Conservation (phyloP, 768 basidiomycete genomes). For the Naganishia vishniacii region DNA sequence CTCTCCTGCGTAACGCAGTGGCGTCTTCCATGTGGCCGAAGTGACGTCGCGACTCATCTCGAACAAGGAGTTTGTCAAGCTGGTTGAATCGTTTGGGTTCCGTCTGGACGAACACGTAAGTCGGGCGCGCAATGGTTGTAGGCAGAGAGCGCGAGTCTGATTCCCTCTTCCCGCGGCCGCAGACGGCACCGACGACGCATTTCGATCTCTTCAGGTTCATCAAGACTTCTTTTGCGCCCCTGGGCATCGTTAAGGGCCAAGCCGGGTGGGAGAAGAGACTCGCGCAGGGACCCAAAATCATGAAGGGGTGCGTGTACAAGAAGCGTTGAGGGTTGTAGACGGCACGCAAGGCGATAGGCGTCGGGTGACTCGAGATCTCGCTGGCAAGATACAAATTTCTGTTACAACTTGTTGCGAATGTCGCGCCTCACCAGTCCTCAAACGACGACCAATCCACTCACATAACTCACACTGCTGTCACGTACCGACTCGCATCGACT, state of each 20-base stretch:
- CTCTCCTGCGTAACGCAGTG: too few species aligned
- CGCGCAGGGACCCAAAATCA: slow-evolving; percentile 43
- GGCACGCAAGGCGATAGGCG: too few species aligned
- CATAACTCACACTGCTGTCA: slow-evolving; percentile 94
- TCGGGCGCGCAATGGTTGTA: neutral
- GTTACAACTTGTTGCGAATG: too few species aligned
- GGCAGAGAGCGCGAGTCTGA: neutral
- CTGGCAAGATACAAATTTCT: too few species aligned
- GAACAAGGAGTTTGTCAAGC: slow-evolving; percentile 41
- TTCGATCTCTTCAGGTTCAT: slow-evolving; percentile 47
- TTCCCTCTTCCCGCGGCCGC: neutral
- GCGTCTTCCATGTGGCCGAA: slow-evolving; percentile 47
- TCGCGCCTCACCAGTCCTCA: too few species aligned
- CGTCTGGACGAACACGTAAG: slow-evolving; percentile 39
- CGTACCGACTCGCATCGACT: slow-evolving; percentile 61
- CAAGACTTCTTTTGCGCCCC: slow-evolving; percentile 37
- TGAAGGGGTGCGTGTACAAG: slow-evolving; percentile 49
- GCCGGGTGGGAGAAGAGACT: slow-evolving; percentile 43
- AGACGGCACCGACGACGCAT: slow-evolving; percentile 48
- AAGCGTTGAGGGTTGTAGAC: slow-evolving; percentile 36
- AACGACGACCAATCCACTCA: slow-evolving; percentile 57
- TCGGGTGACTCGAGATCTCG: too few species aligned
- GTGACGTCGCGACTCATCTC: slow-evolving; percentile 48
- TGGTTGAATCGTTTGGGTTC: slow-evolving; percentile 47
- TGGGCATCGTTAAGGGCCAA: slow-evolving; percentile 38